A percentile compares a stretch with the other conserved stretches of the same genome.
These are phyloP conservation scores for Aspergillus sclerotiicarbonarius DNA, from an alignment of 495 filamentous ascomycete species.

Conservation along the genomic window DNA sequence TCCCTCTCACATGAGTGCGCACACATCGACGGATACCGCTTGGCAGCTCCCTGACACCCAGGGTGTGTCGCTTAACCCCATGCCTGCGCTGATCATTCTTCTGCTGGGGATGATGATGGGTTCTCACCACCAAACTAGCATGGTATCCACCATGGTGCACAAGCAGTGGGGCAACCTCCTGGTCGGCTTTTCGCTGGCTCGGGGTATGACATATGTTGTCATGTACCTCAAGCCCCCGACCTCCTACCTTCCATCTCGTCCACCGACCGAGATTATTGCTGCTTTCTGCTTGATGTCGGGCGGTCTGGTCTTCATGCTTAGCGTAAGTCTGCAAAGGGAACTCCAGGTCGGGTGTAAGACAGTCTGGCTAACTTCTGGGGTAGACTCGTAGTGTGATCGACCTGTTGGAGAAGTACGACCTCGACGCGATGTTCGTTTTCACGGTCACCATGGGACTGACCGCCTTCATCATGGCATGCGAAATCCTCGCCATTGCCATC, in stretches of 20 bases:
- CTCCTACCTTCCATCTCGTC: constrained; percentile 79
- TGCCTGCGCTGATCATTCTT: constrained; percentile 82
- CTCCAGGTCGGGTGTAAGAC: neutral
- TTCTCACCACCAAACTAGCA: constrained; percentile 80
- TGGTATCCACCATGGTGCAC: constrained; percentile 90
- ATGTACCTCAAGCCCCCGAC: constrained; percentile 79
- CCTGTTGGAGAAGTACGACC: constrained; percentile 70
- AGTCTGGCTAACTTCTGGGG: neutral
- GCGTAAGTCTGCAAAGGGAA: constrained; percentile 53
- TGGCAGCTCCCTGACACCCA: constrained; percentile 66
- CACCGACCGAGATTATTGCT: constrained; percentile 84
- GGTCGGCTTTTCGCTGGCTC: constrained; percentile 73
- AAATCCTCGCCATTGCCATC: constrained; percentile 72
- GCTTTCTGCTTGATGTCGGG: constrained; percentile 86
- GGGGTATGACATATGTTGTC: constrained; percentile 76
- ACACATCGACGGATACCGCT: constrained; percentile 46
- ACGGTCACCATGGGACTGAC: constrained; percentile 84
- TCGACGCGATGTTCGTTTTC: constrained; percentile 88
- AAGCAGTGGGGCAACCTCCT: constrained; percentile 91
- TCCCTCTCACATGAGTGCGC: constrained; percentile 23
- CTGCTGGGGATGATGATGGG: constrained; percentile 93
- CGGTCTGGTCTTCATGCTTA: constrained; percentile 90
- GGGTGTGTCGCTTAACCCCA: constrained; percentile 77
- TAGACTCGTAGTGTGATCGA: constrained; percentile 69
- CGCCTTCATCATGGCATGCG: constrained; percentile 83